phyloP scores from a whole-genome alignment of 1,139 yeast species.

The Debaryomyces singareniensis region DNA sequence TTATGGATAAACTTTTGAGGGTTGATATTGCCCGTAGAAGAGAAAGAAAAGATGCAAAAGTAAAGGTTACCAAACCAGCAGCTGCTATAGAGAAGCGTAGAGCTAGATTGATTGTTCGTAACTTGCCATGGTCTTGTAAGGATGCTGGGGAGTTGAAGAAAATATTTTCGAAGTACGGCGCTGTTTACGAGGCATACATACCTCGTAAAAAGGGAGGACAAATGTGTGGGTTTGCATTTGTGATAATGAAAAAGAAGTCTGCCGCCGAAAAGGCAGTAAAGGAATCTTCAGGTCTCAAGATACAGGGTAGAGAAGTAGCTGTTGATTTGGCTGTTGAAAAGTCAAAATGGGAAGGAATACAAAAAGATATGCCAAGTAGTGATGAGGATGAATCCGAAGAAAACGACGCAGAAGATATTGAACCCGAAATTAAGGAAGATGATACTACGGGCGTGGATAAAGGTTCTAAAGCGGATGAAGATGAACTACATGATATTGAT shows the following conservation, averaged over 20 bases:
- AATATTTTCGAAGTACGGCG: slow-evolving; percentile 72
- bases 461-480: not conserved
- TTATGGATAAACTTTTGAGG: slow-evolving; percentile 60
- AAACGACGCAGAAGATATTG: slow-evolving; percentile 19
- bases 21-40: slow-evolving; percentile 91
- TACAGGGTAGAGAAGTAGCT: slow-evolving; percentile 88
- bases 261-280: slow-evolving; percentile 82
- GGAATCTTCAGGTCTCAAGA: slow-evolving; percentile 64
- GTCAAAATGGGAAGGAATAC: slow-evolving; percentile 60
- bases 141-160: slow-evolving; percentile 67
- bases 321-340: slow-evolving; percentile 93
- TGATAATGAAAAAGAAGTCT: slow-evolving; percentile 74
- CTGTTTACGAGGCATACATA: slow-evolving; percentile 81
- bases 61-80: slow-evolving; percentile 9
- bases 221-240: slow-evolving; percentile 94
- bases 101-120: slow-evolving; percentile 82
- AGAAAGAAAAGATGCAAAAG: slow-evolving; percentile 48
- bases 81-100: slow-evolving; percentile 54
- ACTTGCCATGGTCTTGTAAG: slow-evolving; percentile 93
- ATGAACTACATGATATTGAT: slow-evolving; percentile 24
- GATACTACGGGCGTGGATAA: not conserved
- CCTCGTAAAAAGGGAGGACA: slow-evolving; percentile 85
- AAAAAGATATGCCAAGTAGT: slow-evolving; percentile 26
- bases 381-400: slow-evolving; percentile 29
- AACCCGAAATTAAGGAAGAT: not conserved